phyloP scores from a whole-genome alignment of 2,329 filamentous ascomycete species.

The Drechslerella coelobrocha region DNA sequence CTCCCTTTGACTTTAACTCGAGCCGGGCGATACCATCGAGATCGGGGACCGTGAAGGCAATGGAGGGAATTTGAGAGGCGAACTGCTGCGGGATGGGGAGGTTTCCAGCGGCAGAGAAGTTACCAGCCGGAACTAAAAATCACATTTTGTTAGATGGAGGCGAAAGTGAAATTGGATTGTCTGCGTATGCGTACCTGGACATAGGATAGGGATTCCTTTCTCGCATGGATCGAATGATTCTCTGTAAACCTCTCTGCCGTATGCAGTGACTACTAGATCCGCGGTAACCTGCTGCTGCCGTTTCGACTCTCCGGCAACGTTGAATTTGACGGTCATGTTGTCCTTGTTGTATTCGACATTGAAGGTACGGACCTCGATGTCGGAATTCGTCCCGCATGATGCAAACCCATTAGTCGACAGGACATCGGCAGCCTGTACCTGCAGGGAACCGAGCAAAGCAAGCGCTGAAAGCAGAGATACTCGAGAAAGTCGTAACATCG shows the following conservation, averaged over 20 bases:
- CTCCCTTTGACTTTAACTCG: conserved; percentile 70
- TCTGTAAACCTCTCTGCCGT: conserved; percentile 79
- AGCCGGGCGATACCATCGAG: conserved; percentile 85
- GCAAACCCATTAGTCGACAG: conserved; percentile 82
- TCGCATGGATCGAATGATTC: conserved; percentile 86
- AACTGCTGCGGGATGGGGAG: conserved; percentile 75
- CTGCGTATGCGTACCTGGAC: conserved; percentile 69
- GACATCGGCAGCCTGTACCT: conserved; percentile 71
- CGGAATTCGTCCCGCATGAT: conserved; percentile 69
- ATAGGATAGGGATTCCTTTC: conserved; percentile 72
- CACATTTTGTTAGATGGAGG: conserved; percentile 36
- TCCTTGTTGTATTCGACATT: conserved; percentile 80
- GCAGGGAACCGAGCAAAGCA: conserved; percentile 46
- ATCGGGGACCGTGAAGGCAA: conserved; percentile 90
- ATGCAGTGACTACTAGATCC: conserved; percentile 76
- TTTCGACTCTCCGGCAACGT: conserved; percentile 78
- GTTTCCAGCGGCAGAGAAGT: conserved; percentile 74
- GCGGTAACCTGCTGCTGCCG: conserved; percentile 81
- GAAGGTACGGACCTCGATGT: conserved; percentile 74
- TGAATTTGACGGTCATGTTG: conserved; percentile 76
- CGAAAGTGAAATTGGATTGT: not conserved
- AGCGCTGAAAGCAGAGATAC: conserved; percentile 43
- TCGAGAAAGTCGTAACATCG: conserved; percentile 51
- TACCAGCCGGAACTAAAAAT: conserved; percentile 71
- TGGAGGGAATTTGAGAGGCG: conserved; percentile 77